Base-by-base conservation (phyloP, 2,329 filamentous ascomycete species). In the Aaosphaeria pasadenensis region DNA sequence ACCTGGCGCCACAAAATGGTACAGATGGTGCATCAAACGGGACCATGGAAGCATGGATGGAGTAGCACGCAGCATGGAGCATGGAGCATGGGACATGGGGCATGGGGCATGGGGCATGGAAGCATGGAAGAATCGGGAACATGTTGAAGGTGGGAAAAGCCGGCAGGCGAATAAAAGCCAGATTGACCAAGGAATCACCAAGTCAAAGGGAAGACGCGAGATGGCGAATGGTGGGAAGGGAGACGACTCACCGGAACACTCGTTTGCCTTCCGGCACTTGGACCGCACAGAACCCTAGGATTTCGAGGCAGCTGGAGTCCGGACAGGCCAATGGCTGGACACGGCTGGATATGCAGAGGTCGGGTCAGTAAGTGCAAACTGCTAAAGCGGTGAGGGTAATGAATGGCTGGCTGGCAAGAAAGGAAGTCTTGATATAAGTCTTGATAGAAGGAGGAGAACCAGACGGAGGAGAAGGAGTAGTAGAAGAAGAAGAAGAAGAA, bases 311-410 rank as follows among this genome's bases (percentile, higher is more conserved):
- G 50, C 47, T 44, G 39, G 58, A 55, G 33, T 24, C 17, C 17
- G 17, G 17, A 50, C 67, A 69, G 45, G 52, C 58, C 35, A 70
- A 57, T 47, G 64, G 65, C 52, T 64, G 63, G 51, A 71, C 66
- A 43, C 53, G 51, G 54, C 66, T 72, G 59, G 49, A 52, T 9
- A n/a, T 11, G 39, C 39, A 40, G 17, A 24, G 17, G 17, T 24
- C 17, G 17, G 24, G 39, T 13, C 24, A 40, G 11, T 40, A 36
- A 13, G 13, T 11, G 9, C 33, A 13, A 36, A 36, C 9, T 11
- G 33, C 9, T 3, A 36, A 13, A 36, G 33, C 33, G 13, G 13
- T 13, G 13, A 36, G 9, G 33, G 9, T 13, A 9, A 36, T 11
- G 33, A 36, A 36, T 13, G 33, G 33, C 9, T 36, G 33, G 9